Base-by-base conservation (phyloP, 108 stramenopile species). In the Nannochloropsis oceanica region DNA sequence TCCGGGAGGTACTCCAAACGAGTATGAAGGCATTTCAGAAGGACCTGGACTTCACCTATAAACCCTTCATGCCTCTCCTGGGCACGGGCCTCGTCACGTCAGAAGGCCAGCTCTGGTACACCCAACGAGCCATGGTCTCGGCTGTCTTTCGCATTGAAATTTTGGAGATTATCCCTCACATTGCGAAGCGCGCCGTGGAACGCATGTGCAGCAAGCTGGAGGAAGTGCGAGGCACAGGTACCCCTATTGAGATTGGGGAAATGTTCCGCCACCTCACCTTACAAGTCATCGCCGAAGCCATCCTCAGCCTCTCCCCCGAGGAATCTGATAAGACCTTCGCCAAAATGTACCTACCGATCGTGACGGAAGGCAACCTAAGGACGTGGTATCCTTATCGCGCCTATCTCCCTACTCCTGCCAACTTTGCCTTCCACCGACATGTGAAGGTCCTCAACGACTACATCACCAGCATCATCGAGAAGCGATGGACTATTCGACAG, bases 241-340 rank as follows among this genome's bases (percentile, higher is more conserved):
- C 7, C 25, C 22, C 90, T 0, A 26, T 90, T 10, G 91, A 91
- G 87, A 91, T 91, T 42, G 89, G 89, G 25, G 91, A 91, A 50
- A 89, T 91, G 80, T 84, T 91, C 84, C 84, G 91, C 34, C 91
- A 90, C 86, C 87, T 91, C 34, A 91, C 91, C 26, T 86, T 89
- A 24, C 89, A 89, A 83, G 90, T 91, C 26, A 91, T 91, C 22
- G 89, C 86, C 22, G 91, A 91, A 81, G 90, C 88, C 73, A n/a
- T 91, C 43, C 26, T 91, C 44, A 83, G 86, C 18, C 80, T 91
- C n/a, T 44, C 86, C n/a, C 86, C 91, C 25, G 89, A 91, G 80
- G 91, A 91, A 85, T 43, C 88, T 8, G 91, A 91, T 81, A 79
- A 82, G 42, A 90, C 87, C 42, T 91, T 91, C 44, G 91, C 91